Conservation (phyloP, 164 flowering plant genomes). For the Echeveria elegans region DNA sequence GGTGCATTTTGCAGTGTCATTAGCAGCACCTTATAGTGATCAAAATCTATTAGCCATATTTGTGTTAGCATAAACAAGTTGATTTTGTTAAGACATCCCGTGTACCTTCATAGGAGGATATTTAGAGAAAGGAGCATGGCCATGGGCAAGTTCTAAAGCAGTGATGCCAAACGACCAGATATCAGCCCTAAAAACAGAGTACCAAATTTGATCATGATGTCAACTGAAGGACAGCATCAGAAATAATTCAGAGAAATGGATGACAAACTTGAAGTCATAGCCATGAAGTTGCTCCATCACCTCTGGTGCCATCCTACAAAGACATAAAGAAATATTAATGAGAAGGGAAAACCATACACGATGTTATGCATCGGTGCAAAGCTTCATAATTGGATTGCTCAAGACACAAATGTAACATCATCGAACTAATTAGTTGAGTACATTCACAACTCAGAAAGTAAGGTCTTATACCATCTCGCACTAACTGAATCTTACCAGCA, state of each 20-base stretch:
- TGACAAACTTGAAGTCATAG: conserved; percentile 82
- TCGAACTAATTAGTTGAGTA: not conserved
- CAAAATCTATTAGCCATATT: conserved; percentile 9
- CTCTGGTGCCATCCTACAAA: conserved; percentile 98
- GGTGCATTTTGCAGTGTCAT: conserved; percentile 99
- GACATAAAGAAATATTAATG: not conserved
- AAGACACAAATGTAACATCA: not conserved
- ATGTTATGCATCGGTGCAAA: not conserved
- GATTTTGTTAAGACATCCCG: not conserved
- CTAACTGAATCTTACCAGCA: conserved; percentile 60
- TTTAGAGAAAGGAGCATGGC: conserved; percentile 98
- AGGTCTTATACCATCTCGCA: not conserved
- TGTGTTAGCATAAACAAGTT: not conserved
- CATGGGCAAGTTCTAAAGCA: conserved; percentile 98
- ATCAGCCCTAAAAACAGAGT: conserved; percentile 70
- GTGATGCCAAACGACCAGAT: conserved; percentile 99
- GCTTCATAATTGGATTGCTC: not conserved
- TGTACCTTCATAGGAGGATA: conserved; percentile 97
- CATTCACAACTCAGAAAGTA: not conserved
- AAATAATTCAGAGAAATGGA: not conserved
- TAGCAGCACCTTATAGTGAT: conserved; percentile 57
- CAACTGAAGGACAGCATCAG: not conserved
- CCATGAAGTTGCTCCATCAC: conserved; percentile 94
- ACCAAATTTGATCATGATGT: conserved; percentile 12
- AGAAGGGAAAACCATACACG: not conserved